Evolutionary conservation across 75 land plant genomes (phyloP).

Genomic region (Adiantum capillusveneris): DNA sequence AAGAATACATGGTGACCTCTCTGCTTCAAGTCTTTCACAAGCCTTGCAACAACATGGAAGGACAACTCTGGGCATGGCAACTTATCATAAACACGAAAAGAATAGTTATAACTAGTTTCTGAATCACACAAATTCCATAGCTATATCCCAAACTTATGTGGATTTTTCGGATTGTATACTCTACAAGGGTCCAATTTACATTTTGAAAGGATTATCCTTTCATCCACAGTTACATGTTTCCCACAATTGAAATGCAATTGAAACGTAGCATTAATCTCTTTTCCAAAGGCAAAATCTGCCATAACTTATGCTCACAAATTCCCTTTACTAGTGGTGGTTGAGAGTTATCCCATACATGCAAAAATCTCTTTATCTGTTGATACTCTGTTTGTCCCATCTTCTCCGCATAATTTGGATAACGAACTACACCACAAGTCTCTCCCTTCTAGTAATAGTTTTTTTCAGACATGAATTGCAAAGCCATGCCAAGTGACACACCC

Average conservation of each 20-base stretch:
- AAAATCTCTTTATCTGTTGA: constrained; percentile 4
- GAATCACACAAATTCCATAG: neutral
- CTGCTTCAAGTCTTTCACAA: too few species aligned
- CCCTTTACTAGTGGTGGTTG: neutral
- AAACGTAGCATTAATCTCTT: neutral
- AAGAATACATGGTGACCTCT: too few species aligned
- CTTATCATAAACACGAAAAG: too few species aligned
- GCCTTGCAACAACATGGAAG: too few species aligned
- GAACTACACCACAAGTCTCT: neutral
- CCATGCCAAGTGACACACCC: neutral
- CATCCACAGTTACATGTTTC: neutral
- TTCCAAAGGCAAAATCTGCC: neutral
- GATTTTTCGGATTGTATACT: neutral
- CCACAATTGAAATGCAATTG: neutral
- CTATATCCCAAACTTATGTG: neutral
- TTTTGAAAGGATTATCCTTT: neutral
- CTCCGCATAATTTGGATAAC: neutral
- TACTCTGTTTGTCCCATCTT: neutral
- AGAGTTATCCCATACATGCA: neutral
- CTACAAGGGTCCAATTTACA: neutral
- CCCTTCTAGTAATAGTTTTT: neutral
- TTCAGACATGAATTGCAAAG: neutral
- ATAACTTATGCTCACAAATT: neutral
- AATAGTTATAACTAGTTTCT: neutral
- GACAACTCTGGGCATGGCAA: too few species aligned